Evolutionary conservation across 192 early-diverging fungal genomes (phyloP), one percentile per base, ranked within the genome.

Genomic region (Coemansia sp.): DNA sequence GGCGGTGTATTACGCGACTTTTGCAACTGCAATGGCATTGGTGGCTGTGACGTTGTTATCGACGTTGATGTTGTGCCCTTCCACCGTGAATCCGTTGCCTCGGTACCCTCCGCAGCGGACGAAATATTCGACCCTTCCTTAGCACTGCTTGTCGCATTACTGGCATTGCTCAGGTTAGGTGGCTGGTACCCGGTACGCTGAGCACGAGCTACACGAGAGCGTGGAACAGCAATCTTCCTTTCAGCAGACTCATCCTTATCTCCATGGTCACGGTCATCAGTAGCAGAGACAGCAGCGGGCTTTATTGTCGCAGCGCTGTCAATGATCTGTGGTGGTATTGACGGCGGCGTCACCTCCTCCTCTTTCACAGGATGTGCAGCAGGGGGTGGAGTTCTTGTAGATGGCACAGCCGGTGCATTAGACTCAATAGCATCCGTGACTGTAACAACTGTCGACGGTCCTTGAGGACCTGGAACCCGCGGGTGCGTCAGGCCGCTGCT

Each of bases 141-240:
- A n/a, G n/a, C n/a, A n/a, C n/a, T n/a, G n/a, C n/a, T n/a, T n/a
- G n/a, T n/a, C n/a, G n/a, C n/a, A n/a, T n/a, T n/a, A n/a, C n/a
- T n/a, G n/a, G n/a, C n/a, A n/a, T n/a, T n/a, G n/a, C n/a, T n/a
- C n/a, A n/a, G n/a, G n/a, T n/a, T n/a, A n/a, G n/a, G n/a, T n/a
- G n/a, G 20, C 20, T 17, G 22, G 24, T 14, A 28, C 19, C 34
- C 33, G 14, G 33, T 15, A 24, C 43, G 33, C 53, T 55, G 29
- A 25, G 19, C 13, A 11, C 60, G 60, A 27, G 48, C 24, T 9
- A 64, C 27, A 6, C 35, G 54, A 9, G 62, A 64, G 27, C 35
- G 52, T 5, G 64, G 47, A 10, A 67, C 27, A 2, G 64, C 64
- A 41, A 67, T 67, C 17, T 36, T 55, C 26, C 64, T n/a, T n/a